These are phyloP conservation scores for Suhomyces tanzawaensis DNA, from an alignment of 805 yeast genomes.

Conservation along the genomic window DNA sequence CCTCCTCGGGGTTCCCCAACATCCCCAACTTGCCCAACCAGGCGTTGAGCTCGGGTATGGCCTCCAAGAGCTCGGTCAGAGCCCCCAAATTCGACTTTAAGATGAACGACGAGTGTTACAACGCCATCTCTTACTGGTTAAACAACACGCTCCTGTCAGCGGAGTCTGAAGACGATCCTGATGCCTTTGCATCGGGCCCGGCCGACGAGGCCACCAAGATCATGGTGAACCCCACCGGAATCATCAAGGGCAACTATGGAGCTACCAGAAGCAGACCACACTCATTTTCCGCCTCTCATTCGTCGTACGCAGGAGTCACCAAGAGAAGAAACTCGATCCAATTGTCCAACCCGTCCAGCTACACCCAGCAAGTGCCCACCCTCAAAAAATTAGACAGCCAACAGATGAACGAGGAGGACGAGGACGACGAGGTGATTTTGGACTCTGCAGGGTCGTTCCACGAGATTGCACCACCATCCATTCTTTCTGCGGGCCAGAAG, in stretches of 20 bases:
- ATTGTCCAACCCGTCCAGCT: conserved; percentile 2
- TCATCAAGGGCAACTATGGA: conserved; percentile 16
- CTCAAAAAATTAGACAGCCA: background rate
- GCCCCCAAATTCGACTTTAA: conserved; percentile 15
- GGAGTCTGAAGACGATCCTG: conserved; percentile 9
- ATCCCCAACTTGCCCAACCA: conserved; percentile 11
- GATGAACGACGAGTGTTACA: conserved; percentile 41
- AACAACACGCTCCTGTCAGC: conserved; percentile 20
- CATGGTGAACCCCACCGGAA: conserved; percentile 29
- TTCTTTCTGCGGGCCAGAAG: conserved; percentile 9
- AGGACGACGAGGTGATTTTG: conserved; percentile 1
- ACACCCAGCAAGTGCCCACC: background rate
- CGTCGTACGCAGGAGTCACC: conserved; percentile 1
- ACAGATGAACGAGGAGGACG: conserved; percentile 4
- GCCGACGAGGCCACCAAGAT: conserved; percentile 6
- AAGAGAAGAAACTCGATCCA: conserved; percentile 7
- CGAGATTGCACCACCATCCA: conserved; percentile 1
- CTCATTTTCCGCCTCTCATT: conserved; percentile 4
- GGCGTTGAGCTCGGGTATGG: background rate
- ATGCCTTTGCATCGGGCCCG: background rate
- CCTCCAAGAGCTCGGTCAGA: conserved; percentile 1
- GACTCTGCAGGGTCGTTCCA: background rate
- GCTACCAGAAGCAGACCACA: background rate
- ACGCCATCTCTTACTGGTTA: conserved; percentile 38
- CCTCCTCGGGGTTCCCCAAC: background rate